Percentiles rank a stretch among this genome's conserved stretches.
These are phyloP conservation scores for Boletus vinaceobasis DNA, from an alignment of 768 basidiomycete species.

Conservation along the genomic window DNA sequence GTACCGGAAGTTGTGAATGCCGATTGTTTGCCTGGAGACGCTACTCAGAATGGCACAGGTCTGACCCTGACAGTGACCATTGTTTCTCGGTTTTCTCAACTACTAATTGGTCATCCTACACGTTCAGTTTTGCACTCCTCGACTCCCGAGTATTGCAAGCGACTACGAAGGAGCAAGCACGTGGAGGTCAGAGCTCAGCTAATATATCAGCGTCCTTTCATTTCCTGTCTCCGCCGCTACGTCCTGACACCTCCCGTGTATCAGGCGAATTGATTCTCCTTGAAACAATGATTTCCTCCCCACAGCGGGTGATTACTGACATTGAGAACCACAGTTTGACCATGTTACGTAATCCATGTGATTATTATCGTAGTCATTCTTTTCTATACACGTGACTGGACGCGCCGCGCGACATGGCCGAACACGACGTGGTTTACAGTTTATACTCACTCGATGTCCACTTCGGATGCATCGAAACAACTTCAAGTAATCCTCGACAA, in stretches of 20 bases:
- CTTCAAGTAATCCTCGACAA: constrained; percentile 28
- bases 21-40: neutral
- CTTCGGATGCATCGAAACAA: constrained; percentile 20
- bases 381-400: constrained; percentile 5
- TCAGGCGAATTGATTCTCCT: neutral
- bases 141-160: neutral
- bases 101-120: neutral
- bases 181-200: neutral
- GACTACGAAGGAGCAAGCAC: neutral
- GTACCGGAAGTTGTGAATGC: neutral
- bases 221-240: neutral
- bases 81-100: neutral
- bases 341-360: no score
- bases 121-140: neutral
- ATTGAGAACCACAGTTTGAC: no score
- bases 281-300: neutral
- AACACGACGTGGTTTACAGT: neutral
- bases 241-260: no score
- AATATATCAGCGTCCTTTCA: neutral
- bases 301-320: no score
- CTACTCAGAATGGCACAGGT: neutral
- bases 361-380: neutral
- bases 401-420: neutral
- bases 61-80: neutral
- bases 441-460: constrained; percentile 11